phyloP scores from a whole-genome alignment of 164 flowering plant species.

The Malania oleifera region DNA sequence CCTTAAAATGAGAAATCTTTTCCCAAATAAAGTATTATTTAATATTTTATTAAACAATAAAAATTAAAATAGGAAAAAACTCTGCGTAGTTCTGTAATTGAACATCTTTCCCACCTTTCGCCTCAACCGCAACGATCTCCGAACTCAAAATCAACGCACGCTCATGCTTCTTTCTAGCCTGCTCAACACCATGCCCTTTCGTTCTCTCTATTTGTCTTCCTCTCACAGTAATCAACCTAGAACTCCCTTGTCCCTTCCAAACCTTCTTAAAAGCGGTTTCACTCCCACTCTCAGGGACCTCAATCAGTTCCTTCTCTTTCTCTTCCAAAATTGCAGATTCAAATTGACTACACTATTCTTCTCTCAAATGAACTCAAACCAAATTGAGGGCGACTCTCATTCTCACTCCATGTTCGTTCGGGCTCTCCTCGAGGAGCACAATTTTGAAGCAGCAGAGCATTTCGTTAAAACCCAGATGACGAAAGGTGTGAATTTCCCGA shows the following conservation, averaged over 20 bases:
- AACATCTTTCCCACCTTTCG: no score
- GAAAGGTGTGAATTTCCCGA: constrained; percentile 16
- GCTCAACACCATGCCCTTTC: neutral
- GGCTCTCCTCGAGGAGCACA: constrained; percentile 42
- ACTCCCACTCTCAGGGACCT: constrained; percentile 42
- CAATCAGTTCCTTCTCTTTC: constrained; percentile 41
- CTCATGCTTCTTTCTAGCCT: no score
- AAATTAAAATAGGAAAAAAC: no score
- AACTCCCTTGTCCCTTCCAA: constrained; percentile 27
- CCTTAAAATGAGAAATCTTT: no score
- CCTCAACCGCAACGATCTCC: no score
- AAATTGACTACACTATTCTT: constrained; percentile 31
- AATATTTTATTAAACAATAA: no score
- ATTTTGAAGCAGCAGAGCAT: constrained; percentile 40
- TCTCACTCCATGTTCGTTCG: constrained; percentile 37
- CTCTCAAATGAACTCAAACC: constrained; percentile 41
- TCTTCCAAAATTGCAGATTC: constrained; percentile 26
- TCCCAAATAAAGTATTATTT: no score
- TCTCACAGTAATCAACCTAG: constrained; percentile 1
- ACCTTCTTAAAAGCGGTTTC: constrained; percentile 56
- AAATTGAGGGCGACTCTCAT: constrained; percentile 20
- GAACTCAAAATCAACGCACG: no score
- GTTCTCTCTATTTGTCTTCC: neutral
- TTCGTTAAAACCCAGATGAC: constrained; percentile 29
- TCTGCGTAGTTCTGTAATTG: no score